Evolutionary conservation across 2,329 filamentous ascomycete genomes (phyloP).

Genomic region (Colletotrichum tofieldiae): DNA sequence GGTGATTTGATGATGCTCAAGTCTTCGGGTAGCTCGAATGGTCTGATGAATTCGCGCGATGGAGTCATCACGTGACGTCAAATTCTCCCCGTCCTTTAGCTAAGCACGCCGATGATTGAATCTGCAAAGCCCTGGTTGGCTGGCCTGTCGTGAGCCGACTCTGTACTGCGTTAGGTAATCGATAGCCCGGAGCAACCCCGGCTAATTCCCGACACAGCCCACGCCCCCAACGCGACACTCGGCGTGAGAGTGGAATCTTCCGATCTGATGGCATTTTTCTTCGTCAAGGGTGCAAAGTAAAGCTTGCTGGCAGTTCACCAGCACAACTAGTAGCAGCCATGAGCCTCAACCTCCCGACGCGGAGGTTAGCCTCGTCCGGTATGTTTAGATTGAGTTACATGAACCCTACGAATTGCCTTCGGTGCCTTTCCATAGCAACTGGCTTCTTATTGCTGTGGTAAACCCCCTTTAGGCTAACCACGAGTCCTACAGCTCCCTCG

Average conservation of each 20-base stretch:
- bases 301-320: conserved; percentile 22
- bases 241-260: conserved; percentile 7
- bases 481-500: conserved; percentile 23
- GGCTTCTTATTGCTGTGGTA: background rate
- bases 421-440: background rate
- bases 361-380: conserved; percentile 45
- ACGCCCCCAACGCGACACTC: conserved; percentile 3
- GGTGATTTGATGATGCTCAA: conserved; percentile 28
- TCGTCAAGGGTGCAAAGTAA: conserved; percentile 17
- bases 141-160: background rate
- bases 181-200: conserved; percentile 11
- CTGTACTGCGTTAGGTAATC: conserved; percentile 10
- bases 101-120: conserved; percentile 24
- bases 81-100: conserved; percentile 23
- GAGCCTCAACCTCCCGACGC: conserved; percentile 45
- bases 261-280: conserved; percentile 33
- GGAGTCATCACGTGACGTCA: conserved; percentile 36
- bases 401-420: background rate
- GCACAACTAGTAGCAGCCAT: conserved; percentile 37
- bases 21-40: conserved; percentile 32
- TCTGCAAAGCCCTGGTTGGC: conserved; percentile 18
- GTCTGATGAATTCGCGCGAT: conserved; percentile 41
- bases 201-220: background rate
- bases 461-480: background rate
- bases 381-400: conserved; percentile 5